phyloP scores from a whole-genome alignment of 2,329 filamentous ascomycete species.

The Aureobasidium lini region DNA sequence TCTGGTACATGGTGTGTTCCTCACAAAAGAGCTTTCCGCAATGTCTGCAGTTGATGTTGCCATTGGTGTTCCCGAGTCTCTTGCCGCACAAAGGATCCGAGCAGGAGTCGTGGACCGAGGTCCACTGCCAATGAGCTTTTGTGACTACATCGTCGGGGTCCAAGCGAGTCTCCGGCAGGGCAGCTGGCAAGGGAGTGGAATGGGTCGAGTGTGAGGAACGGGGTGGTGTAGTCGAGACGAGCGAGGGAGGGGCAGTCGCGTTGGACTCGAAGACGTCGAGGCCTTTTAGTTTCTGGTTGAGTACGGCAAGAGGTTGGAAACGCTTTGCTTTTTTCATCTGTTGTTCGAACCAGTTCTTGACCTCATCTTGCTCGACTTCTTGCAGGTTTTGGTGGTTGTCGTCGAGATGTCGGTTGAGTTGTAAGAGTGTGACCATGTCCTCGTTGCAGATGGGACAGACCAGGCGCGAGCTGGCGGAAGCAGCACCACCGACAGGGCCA shows the following conservation, averaged over 20 bases:
- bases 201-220: conserved; percentile 22
- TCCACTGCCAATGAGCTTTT: conserved; percentile 79
- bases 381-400: conserved; percentile 86
- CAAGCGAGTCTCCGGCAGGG: conserved; percentile 27
- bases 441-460: conserved; percentile 97
- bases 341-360: conserved; percentile 94
- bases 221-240: conserved; percentile 28
- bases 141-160: conserved; percentile 90
- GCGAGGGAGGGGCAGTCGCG: conserved; percentile 34
- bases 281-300: conserved; percentile 90
- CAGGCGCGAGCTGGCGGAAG: conserved; percentile 57
- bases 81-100: conserved; percentile 82
- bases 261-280: conserved; percentile 93
- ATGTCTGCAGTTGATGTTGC: conserved; percentile 85
- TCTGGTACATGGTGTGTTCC: conserved; percentile 98
- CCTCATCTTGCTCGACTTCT: conserved; percentile 82
- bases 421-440: conserved; percentile 64
- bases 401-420: conserved; percentile 61
- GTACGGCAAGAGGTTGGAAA: conserved; percentile 81
- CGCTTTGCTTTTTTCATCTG: conserved; percentile 89
- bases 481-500: conserved; percentile 38
- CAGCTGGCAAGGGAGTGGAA: conserved; percentile 27
- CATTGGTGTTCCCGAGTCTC: conserved; percentile 68
- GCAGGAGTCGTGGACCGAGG: conserved; percentile 67
- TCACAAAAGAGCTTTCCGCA: conserved; percentile 94